Percentiles rank a stretch among this genome's conserved stretches.
Conservation (phyloP, 2,329 filamentous ascomycete genomes). For the Metarhizium sp. region DNA sequence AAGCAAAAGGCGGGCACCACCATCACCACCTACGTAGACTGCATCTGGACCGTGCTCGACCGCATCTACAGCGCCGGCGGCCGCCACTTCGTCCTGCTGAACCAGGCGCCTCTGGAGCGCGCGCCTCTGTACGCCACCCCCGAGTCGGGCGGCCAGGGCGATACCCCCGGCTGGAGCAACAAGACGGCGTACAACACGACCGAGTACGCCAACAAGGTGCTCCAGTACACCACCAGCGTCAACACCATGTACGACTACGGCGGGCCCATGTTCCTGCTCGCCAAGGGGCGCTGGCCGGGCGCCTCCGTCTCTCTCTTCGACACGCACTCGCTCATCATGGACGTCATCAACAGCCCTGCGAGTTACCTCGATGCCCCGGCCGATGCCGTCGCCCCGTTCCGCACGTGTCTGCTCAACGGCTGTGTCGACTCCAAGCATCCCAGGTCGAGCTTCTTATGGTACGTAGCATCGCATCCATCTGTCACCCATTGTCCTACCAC, state of each 20-base stretch:
- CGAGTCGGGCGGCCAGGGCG: not conserved
- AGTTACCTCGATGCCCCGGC: slow-evolving; percentile 54
- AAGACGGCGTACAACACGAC: slow-evolving; percentile 37
- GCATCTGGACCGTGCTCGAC: slow-evolving; percentile 56
- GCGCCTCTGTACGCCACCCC: slow-evolving; percentile 50
- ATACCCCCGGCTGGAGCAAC: slow-evolving; percentile 33
- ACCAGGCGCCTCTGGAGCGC: slow-evolving; percentile 57
- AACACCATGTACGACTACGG: slow-evolving; percentile 42
- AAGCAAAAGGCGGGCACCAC: slow-evolving; percentile 49
- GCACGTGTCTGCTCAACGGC: slow-evolving; percentile 35
- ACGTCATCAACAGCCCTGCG: slow-evolving; percentile 53
- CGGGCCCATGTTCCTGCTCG: slow-evolving; percentile 33
- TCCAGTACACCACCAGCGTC: slow-evolving; percentile 36
- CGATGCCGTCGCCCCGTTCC: slow-evolving; percentile 50
- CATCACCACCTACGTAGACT: slow-evolving; percentile 56
- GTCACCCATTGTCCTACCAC: not conserved
- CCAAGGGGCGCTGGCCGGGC: slow-evolving; percentile 41
- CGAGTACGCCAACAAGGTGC: slow-evolving; percentile 34
- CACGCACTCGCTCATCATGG: slow-evolving; percentile 52
- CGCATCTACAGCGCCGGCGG: slow-evolving; percentile 56
- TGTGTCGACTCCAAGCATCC: slow-evolving; percentile 31
- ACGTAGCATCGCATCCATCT: slow-evolving; percentile 4
- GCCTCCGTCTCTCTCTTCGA: slow-evolving; percentile 59
- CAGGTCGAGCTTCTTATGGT: slow-evolving; percentile 60
- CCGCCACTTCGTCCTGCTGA: slow-evolving; percentile 63